Conservation (phyloP, 192 early-diverging fungal species). For the Phlyctochytrium arcticum region DNA sequence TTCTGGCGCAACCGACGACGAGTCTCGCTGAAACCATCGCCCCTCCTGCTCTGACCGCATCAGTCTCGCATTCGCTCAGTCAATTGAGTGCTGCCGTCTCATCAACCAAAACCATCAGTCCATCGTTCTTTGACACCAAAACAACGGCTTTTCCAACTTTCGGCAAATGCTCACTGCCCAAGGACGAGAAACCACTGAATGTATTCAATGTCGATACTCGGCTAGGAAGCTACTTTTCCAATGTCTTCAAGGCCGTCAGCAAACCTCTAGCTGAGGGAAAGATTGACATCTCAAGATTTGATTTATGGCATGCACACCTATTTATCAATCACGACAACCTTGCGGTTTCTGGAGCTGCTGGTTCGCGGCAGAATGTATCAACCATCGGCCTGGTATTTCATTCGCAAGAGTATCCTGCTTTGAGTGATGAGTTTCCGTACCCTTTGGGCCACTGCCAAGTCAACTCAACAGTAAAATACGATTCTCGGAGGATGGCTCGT, state of each 20-base stretch:
- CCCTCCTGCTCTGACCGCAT: too few relatives aligned
- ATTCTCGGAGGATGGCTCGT: background rate
- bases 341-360: too few relatives aligned
- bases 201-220: background rate
- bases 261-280: too few relatives aligned
- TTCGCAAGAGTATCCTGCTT: conserved; percentile 2
- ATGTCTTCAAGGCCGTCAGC: background rate
- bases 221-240: conserved; percentile 1
- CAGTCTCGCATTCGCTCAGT: too few relatives aligned
- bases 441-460: conserved; percentile 1
- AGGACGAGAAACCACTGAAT: background rate
- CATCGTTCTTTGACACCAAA: too few relatives aligned
- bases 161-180: background rate
- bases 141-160: conserved; percentile 7
- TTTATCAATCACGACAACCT: background rate
- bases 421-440: background rate
- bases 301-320: conserved; percentile 5
- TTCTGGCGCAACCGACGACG: too few relatives aligned
- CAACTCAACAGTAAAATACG: background rate
- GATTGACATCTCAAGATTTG: background rate
- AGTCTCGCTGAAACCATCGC: too few relatives aligned
- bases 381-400: conserved; percentile 3
- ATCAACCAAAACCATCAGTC: too few relatives aligned
- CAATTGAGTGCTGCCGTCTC: too few relatives aligned
- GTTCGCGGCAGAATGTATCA: too few relatives aligned